A percentile compares a stretch with the other conserved stretches of the same genome.
Conservation (phyloP, 1,139 yeast species). For the Scheffersomyces parashehatae region DNA sequence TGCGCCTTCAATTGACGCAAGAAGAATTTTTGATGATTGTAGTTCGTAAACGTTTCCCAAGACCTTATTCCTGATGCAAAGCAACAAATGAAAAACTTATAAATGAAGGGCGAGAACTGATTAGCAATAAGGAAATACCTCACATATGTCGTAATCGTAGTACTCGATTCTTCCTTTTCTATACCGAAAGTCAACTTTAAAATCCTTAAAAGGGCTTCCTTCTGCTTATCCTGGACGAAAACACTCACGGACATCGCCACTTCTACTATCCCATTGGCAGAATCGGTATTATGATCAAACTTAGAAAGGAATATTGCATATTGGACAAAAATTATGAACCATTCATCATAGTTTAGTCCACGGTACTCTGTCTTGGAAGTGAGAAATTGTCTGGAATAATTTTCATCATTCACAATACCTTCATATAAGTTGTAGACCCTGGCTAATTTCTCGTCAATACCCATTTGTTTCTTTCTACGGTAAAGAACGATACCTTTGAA, state of each 20-base stretch:
- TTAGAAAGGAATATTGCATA: slow-evolving; percentile 67
- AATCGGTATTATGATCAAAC: slow-evolving; percentile 58
- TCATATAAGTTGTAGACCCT: slow-evolving; percentile 66
- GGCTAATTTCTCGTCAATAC: slow-evolving; percentile 70
- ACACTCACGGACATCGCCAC: slow-evolving; percentile 78
- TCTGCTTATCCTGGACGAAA: slow-evolving; percentile 61
- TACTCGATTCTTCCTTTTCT: slow-evolving; percentile 49
- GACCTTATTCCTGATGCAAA: slow-evolving; percentile 63
- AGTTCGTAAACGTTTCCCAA: slow-evolving; percentile 63
- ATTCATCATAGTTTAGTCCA: slow-evolving; percentile 72
- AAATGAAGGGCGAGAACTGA: slow-evolving; percentile 73
- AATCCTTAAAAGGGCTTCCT: slow-evolving; percentile 58
- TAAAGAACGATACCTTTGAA: slow-evolving; percentile 70
- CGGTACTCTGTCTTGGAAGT: slow-evolving; percentile 60
- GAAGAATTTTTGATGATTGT: slow-evolving; percentile 86
- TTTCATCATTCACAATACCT: slow-evolving; percentile 52
- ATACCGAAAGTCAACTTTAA: slow-evolving; percentile 68
- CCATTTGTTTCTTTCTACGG: slow-evolving; percentile 59
- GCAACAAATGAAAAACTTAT: slow-evolving; percentile 66
- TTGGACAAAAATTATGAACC: slow-evolving; percentile 86
- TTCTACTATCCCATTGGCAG: slow-evolving; percentile 69
- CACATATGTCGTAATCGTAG: slow-evolving; percentile 52
- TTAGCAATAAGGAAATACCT: slow-evolving; percentile 64
- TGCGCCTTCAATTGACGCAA: slow-evolving; percentile 86
- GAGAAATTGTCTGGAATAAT: slow-evolving; percentile 34